Base-by-base conservation (phyloP, 805 yeast species). In the Cyberlindnera sargentensis region DNA sequence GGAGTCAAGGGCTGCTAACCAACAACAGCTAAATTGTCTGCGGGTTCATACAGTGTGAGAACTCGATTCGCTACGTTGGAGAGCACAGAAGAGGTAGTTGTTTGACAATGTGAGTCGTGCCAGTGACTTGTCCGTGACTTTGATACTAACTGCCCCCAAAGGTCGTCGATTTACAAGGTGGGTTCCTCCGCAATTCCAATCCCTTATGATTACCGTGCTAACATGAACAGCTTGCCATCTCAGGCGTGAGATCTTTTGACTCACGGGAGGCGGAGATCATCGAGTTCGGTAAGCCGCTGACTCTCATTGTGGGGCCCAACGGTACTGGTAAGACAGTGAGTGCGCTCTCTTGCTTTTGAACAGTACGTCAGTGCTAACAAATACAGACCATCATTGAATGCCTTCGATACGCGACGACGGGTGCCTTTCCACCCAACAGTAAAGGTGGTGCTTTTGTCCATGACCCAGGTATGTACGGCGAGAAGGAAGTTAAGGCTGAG, bases 361-460 rank as follows among this genome's bases (percentile, higher is more conserved):
- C 11, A 10, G 15, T 15, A 7, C 11, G 4, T 8, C 32, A 34
- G 40, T 38, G 37, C 36, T 41, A 11, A 20, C 26, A 4, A 24
- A 11, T 7, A 32, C 38, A 63, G 58, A 90, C 98, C 1, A 82
- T 93, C 45, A 95, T 93, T 48, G 99, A 93, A 63, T 89, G 97
- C 60, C 70, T 93, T 47, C 78, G 89, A 59, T 93, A 89, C 63
- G 91, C 95, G 23, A 88, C 99, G 8, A 91, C 99, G 0, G 98
- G 98, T 8, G 93, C 84, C 57, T 67, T 90, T 46, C 99, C 99
- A 2, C 99, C 99, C 0, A 90, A 91, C 57, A 80, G 90, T 36
- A 89, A 86, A 60, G 95, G 95, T 41, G 98, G 98, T 7, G 98
- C 97, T 2, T 93, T 93, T 61, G 76, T 93, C 6, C 93, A 89